Conservation (phyloP, 2,329 filamentous ascomycete species). For the Stenocarpella maydis region DNA sequence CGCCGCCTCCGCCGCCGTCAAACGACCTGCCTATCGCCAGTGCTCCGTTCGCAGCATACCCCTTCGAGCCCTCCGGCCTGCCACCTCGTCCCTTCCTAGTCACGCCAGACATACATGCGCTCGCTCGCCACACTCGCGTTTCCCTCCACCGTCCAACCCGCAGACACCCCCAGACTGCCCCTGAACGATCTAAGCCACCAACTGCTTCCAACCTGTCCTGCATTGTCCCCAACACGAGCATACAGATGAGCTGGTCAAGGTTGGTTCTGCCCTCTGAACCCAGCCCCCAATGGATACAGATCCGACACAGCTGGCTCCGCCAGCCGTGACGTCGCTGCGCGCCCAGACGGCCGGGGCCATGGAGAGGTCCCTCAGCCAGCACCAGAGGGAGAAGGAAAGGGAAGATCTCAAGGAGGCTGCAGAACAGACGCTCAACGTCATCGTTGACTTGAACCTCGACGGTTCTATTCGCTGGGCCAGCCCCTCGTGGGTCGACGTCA, state of each 20-base stretch:
- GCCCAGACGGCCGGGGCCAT: constrained; percentile 59
- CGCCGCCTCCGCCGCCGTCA: constrained; percentile 12
- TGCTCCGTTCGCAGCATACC: not conserved
- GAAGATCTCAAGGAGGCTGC: constrained; percentile 95
- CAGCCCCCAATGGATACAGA: constrained; percentile 55
- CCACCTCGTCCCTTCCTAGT: constrained; percentile 29
- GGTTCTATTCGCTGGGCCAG: constrained; percentile 95
- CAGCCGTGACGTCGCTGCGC: constrained; percentile 61
- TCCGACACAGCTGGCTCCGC: constrained; percentile 58
- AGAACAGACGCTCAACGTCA: constrained; percentile 95
- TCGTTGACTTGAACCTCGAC: constrained; percentile 91
- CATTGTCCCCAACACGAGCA: constrained; percentile 31
- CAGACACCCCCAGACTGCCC: not conserved
- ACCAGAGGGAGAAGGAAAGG: constrained; percentile 85
- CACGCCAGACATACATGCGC: constrained; percentile 34
- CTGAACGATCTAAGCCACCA: constrained; percentile 34
- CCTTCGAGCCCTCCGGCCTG: constrained; percentile 33
- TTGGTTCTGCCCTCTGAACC: constrained; percentile 41
- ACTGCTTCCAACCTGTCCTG: constrained; percentile 30
- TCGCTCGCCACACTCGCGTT: constrained; percentile 40
- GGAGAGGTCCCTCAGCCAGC: constrained; percentile 78
- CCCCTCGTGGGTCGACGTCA: constrained; percentile 92
- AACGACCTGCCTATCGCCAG: constrained; percentile 7
- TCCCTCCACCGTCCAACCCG: constrained; percentile 36
- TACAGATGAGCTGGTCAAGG: constrained; percentile 47